phyloP scores from a whole-genome alignment of 176 grass and related monocot genomes.

The Canna indica region DNA sequence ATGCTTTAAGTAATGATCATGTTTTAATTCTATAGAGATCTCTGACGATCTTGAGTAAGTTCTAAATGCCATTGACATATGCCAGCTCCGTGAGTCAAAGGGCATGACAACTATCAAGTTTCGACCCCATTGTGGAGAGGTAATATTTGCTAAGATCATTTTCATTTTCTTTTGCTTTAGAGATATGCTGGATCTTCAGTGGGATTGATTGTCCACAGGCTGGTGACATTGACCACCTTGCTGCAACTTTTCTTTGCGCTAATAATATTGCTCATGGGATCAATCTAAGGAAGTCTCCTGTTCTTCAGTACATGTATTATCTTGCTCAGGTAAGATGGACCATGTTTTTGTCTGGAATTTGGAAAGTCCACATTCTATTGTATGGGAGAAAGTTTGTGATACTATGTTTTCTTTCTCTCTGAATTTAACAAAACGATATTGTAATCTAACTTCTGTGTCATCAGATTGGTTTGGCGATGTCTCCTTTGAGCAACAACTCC shows the following conservation, averaged over 20 bases:
- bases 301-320: constrained; percentile 89
- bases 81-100: constrained; percentile 78
- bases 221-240: constrained; percentile 86
- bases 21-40: not conserved
- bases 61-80: not conserved
- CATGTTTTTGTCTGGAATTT: not conserved
- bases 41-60: not conserved
- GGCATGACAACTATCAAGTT: constrained; percentile 89
- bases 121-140: constrained; percentile 90
- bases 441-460: constrained; percentile 16
- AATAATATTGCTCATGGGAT: constrained; percentile 91
- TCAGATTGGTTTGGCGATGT: constrained; percentile 96
- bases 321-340: constrained; percentile 77
- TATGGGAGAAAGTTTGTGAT: too few relatives aligned
- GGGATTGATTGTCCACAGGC: constrained; percentile 42
- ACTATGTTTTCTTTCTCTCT: constrained; percentile 4
- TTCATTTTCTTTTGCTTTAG: not conserved
- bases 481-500: constrained; percentile 93
- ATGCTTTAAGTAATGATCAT: not conserved
- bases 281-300: constrained; percentile 83
- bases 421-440: constrained; percentile 11
- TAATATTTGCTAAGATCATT: constrained; percentile 33
- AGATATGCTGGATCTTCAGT: not conserved
- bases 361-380: not conserved
- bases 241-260: constrained; percentile 70